These are phyloP conservation scores for Pterocarpus macrocarpus DNA, from an alignment of 306 rosid species.

Conservation along the genomic window DNA sequence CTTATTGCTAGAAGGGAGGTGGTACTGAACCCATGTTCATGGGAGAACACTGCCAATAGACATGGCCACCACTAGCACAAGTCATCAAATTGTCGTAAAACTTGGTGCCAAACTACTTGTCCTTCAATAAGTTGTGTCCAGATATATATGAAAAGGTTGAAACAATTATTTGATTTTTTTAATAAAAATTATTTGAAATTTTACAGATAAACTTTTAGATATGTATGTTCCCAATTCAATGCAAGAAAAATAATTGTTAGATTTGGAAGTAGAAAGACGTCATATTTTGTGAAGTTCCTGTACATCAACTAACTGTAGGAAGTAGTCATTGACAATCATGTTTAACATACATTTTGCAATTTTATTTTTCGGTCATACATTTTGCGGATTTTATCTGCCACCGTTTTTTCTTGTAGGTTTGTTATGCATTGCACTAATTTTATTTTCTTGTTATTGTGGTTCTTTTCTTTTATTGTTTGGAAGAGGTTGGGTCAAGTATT, in stretches of 20 bases:
- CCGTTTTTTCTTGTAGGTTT: neutral
- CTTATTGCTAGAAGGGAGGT: neutral
- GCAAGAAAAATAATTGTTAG: too few relatives aligned
- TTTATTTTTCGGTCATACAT: too few relatives aligned
- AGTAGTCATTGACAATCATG: too few relatives aligned
- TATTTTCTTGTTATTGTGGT: too few relatives aligned
- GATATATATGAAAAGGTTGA: conserved; percentile 7
- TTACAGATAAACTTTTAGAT: too few relatives aligned
- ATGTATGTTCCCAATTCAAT: neutral
- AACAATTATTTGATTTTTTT: neutral
- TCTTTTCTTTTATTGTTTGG: too few relatives aligned
- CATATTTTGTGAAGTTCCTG: too few relatives aligned
- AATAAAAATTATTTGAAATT: neutral
- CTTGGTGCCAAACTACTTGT: neutral
- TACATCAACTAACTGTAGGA: too few relatives aligned
- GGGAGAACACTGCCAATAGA: neutral
- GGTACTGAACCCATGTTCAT: neutral
- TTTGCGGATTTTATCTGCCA: neutral
- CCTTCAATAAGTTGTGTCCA: neutral
- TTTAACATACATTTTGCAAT: neutral
- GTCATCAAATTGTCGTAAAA: conserved; percentile 22
- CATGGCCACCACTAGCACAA: neutral
- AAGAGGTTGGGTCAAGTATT: too few relatives aligned
- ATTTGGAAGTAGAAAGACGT: too few relatives aligned
- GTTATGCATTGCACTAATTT: neutral